Conservation (phyloP, 306 rosid genomes). For the barrel medic (Medicago truncatula) region MtrunA17r5.0-ANR NC_053049.1:28385501-28386000, state of each 20-base stretch:
- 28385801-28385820: conserved; percentile 92
- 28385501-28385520: conserved; percentile 14
- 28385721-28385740: conserved; percentile 73
- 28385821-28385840: conserved; percentile 90
- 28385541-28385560: conserved; percentile 95
- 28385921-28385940: conserved; percentile 70
- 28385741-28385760: conserved; percentile 96
- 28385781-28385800: conserved; percentile 82
- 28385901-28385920: conserved; percentile 81
- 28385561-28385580: conserved; percentile 81
- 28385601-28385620: conserved; percentile 72
- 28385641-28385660: too few species aligned
- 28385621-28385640: too few species aligned
- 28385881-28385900: conserved; percentile 86
- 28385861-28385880: conserved; percentile 92
- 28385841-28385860: conserved; percentile 92
- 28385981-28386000: conserved; percentile 88
- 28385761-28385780: conserved; percentile 90
- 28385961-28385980: conserved; percentile 76
- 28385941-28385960: conserved; percentile 69
- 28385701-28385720: neutral
- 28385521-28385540: conserved; percentile 76
- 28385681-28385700: too few species aligned
- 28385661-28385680: too few species aligned
- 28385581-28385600: conserved; percentile 73